Base-by-base conservation (phyloP, 371 early-diverging fungal genomes). In the Mucor racemosus region DNA sequence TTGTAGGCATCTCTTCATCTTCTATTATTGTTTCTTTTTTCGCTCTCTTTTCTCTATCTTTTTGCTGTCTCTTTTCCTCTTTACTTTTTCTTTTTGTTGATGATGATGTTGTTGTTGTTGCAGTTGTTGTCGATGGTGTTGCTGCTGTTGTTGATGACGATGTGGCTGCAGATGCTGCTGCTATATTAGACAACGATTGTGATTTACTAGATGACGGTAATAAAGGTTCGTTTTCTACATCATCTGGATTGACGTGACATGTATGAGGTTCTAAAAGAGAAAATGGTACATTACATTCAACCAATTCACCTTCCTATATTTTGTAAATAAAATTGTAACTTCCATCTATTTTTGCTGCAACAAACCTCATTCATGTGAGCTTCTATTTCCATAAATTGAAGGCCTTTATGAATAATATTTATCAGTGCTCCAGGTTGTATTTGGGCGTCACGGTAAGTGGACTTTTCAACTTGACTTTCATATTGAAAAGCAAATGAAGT, bases 301-400 rank as follows among this genome's bases (percentile, higher is more conserved):
- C 86, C 67, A 90, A 86, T 55, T 88, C 86, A 8, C 94, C 94
- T 75, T 94, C 93, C 91, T 92, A 68, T 38, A 44, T 41, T 4
- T 26, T 41, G 38, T 59, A 41, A 59, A 19, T 21, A 55, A 33
- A n/a, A 13, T 4, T 6, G 0, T 14, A n/a, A n/a, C 15, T 33
- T 10, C 35, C 5, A 1, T 15, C 5, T 54, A 0, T n/a, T 33
- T 46, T 33, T 59, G 13, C 26, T 26, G 26, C 3, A 53, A 33
- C 41, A n/a, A 70, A 91, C 95, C 79, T 92, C 89, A 56, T 89
- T 87, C 59, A 91, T 79, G 67, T 96, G 96, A 1, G 87, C 78
- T 76, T 97, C 96, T 62, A 96, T 88, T 62, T 95, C 94, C 81
- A 90, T 84, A 74, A 96, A 97, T 72, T 93, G 94, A 36, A 98